phyloP scores from a whole-genome alignment of 805 yeast genomes.

The Ogataea chonburiensis region DNA sequence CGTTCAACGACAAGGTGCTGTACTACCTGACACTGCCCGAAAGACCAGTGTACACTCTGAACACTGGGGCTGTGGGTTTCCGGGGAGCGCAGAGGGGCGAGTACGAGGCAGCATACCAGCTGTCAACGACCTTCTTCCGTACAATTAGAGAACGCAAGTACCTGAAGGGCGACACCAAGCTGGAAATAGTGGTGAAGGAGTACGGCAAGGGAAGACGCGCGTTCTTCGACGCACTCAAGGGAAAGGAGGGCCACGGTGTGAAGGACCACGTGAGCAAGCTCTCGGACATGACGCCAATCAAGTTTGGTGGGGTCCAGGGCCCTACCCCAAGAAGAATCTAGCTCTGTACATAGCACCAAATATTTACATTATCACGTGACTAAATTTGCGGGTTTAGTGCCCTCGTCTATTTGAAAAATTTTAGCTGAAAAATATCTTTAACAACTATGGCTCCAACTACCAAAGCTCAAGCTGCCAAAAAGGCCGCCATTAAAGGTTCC shows the following conservation, averaged over 20 bases:
- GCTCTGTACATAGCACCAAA: constrained; percentile 5
- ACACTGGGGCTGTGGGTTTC: constrained; percentile 88
- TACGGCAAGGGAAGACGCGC: constrained; percentile 91
- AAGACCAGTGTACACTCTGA: constrained; percentile 61
- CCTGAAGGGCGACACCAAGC: constrained; percentile 41
- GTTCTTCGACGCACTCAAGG: constrained; percentile 76
- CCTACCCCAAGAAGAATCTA: constrained; percentile 73
- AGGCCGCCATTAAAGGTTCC: constrained; percentile 97
- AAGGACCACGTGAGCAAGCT: constrained; percentile 67
- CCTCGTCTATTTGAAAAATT: constrained; percentile 13
- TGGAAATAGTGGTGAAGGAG: constrained; percentile 77
- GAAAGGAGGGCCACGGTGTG: constrained; percentile 79
- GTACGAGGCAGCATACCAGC: constrained; percentile 90
- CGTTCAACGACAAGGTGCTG: constrained; percentile 69
- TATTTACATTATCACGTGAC: constrained; percentile 7
- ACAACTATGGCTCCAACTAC: constrained; percentile 38
- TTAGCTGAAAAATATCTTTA: constrained; percentile 14
- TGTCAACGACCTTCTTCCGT: constrained; percentile 69
- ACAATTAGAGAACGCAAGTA: constrained; percentile 56
- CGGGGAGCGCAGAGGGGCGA: constrained; percentile 87
- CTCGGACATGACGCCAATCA: constrained; percentile 76
- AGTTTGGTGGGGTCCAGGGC: constrained; percentile 90
- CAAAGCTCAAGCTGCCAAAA: constrained; percentile 97
- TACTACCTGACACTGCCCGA: constrained; percentile 80
- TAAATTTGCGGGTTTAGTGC: constrained; percentile 6